phyloP scores from a whole-genome alignment of 2,329 filamentous ascomycete genomes.

The Aspergillus hiratsukae region DNA sequence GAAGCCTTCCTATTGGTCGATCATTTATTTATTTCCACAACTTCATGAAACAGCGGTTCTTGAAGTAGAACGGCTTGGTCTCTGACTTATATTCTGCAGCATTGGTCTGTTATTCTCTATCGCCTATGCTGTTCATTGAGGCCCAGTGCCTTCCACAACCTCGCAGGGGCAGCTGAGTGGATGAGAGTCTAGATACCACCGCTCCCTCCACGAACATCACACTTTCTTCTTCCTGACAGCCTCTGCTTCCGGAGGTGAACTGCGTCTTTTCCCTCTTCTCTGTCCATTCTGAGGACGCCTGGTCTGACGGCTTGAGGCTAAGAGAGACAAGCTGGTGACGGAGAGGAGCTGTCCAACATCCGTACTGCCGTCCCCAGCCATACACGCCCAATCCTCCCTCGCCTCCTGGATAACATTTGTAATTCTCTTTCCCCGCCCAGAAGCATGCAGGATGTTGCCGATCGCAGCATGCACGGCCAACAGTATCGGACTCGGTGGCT shows the following conservation, averaged over 20 bases:
- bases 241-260: neutral
- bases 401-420: conserved; percentile 7
- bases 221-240: neutral
- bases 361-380: conserved; percentile 10
- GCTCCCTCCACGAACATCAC: neutral
- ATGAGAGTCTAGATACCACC: neutral
- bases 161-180: neutral
- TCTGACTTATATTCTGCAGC: neutral
- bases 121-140: neutral
- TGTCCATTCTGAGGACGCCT: neutral
- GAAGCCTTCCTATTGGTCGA: neutral
- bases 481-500: conserved; percentile 13
- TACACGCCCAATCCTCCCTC: conserved; percentile 8
- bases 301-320: neutral
- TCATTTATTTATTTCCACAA: neutral
- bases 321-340: conserved; percentile 10
- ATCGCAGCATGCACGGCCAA: conserved; percentile 18
- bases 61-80: no score
- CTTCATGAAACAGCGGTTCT: neutral
- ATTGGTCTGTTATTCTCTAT: neutral
- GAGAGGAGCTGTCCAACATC: conserved; percentile 14
- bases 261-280: neutral
- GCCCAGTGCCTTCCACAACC: neutral
- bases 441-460: conserved; percentile 17
- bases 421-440: conserved; percentile 15